Percentiles rank a stretch among this genome's conserved stretches.
phyloP scores from a whole-genome alignment of 805 yeast species.

The Pichia nakasei region DNA sequence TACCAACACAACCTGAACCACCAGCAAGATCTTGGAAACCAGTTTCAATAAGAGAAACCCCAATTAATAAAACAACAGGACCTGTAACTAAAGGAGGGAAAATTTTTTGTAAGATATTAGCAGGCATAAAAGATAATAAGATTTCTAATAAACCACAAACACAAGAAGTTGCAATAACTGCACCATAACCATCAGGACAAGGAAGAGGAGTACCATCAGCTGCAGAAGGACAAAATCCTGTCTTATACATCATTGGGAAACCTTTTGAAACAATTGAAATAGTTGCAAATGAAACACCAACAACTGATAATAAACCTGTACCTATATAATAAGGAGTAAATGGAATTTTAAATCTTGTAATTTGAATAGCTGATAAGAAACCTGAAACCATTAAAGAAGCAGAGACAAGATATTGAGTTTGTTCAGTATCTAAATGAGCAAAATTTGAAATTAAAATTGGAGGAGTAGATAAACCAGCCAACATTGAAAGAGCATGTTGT shows the following conservation, averaged over 20 bases:
- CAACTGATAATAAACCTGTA: slow-evolving; percentile 82
- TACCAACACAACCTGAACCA: slow-evolving; percentile 52
- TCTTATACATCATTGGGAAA: slow-evolving; percentile 69
- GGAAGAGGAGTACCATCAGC: slow-evolving; percentile 60
- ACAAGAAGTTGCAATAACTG: slow-evolving; percentile 72
- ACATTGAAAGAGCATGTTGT: slow-evolving; percentile 84
- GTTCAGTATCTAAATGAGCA: slow-evolving; percentile 46
- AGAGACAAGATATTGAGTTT: slow-evolving; percentile 59
- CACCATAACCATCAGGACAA: slow-evolving; percentile 89
- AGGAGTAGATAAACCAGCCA: slow-evolving; percentile 85
- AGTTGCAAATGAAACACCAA: slow-evolving; percentile 87
- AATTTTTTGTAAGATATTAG: slow-evolving; percentile 54
- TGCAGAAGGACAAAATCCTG: slow-evolving; percentile 57
- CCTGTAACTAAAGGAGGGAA: slow-evolving; percentile 93
- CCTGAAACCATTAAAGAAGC: slow-evolving; percentile 66
- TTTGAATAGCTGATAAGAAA: slow-evolving; percentile 62
- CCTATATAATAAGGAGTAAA: slow-evolving; percentile 73
- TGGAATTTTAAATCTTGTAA: slow-evolving; percentile 70
- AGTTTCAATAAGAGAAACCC: slow-evolving; percentile 54
- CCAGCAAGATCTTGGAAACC: slow-evolving; percentile 87
- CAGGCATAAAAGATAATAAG: slow-evolving; percentile 66
- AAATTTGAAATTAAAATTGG: slow-evolving; percentile 61
- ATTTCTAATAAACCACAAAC: slow-evolving; percentile 72
- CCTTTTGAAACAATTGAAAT: slow-evolving; percentile 71
- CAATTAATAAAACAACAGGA: slow-evolving; percentile 83